Base-by-base conservation (phyloP, 768 basidiomycete species). In the Leccinum barrowsii region DNA sequence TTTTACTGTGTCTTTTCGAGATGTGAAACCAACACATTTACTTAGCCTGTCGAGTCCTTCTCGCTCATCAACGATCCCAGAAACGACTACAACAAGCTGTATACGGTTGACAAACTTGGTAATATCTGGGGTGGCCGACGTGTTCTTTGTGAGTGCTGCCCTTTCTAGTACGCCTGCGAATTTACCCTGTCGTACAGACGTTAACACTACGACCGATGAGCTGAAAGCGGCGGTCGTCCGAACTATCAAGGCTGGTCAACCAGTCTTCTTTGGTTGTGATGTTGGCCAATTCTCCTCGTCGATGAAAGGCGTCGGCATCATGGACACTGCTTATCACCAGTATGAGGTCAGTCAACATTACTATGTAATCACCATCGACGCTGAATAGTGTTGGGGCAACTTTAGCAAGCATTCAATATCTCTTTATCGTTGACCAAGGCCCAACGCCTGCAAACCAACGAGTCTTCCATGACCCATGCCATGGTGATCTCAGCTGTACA, bases 221-320 rank as follows among this genome's bases (percentile, higher is more conserved):
- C 80, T 98, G 69, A 97, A 96, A 79, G 76, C 82, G 12, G 85
- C 84, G 11, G 86, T 96, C 15, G 84, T 98, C 57, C 87, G 86
- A 80, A 79, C 89, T 72, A 83, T 96, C 77, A 92, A 92, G 74
- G 89, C 90, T 24, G 90, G 92, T 42, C 85, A 87, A 40, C 89
- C 94, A 5, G 88, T 95, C 48, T 97, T 96, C 83, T 98, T 98
- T 69, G 96, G 94, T 0, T 97, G 95, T 70, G 96, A 98, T 69
- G 94, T 97, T 48, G 94, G 94, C 35, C 84, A 97, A 69, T 91
- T 85, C 69, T 89, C 87, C 4, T 86, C 91, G 63, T 77, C 78
- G 22, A 64, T 73, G 24, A 71, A 69, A 32, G 72, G 63, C 13
- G 72, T 79, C 2, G 96, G 95, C 24, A 85, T 97, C 62, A 92